These are phyloP conservation scores for Pseudozyma tsukubaensis DNA, from an alignment of 1,284 basidiomycete species.

Conservation along the genomic window DNA sequence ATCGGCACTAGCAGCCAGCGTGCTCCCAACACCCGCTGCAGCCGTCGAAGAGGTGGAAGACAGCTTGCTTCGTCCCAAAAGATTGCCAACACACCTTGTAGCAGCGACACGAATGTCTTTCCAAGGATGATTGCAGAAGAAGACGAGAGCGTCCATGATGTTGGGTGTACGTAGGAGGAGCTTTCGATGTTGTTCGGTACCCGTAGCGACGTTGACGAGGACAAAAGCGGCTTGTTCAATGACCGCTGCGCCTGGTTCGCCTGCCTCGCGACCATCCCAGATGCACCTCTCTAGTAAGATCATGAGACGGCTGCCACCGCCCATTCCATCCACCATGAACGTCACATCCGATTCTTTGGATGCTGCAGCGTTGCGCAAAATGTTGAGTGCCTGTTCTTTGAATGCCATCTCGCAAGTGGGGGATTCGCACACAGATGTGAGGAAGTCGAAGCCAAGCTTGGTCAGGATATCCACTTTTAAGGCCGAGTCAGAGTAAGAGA, in stretches of 20 bases:
- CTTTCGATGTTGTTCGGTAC: constrained; percentile 44
- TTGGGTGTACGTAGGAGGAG: constrained; percentile 50
- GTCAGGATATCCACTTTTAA: constrained; percentile 49
- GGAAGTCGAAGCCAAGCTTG: constrained; percentile 36
- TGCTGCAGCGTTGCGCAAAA: constrained; percentile 60
- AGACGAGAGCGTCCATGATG: constrained; percentile 56
- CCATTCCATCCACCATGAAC: constrained; percentile 47
- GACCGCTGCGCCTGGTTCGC: constrained; percentile 38
- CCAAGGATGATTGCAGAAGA: constrained; percentile 54
- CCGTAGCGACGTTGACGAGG: constrained; percentile 63
- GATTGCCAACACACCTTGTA: constrained; percentile 40
- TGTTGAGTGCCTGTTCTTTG: constrained; percentile 62
- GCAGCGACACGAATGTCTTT: constrained; percentile 44
- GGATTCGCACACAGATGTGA: constrained; percentile 26
- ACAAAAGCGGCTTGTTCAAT: constrained; percentile 61
- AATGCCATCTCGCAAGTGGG: constrained; percentile 26
- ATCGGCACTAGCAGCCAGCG: background rate
- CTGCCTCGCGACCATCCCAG: constrained; percentile 43
- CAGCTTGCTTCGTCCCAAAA: constrained; percentile 21
- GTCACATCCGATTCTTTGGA: constrained; percentile 51
- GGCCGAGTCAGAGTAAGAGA: constrained; percentile 47
- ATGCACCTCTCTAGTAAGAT: constrained; percentile 54
- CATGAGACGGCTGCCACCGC: constrained; percentile 48
- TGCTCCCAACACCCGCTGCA: background rate
- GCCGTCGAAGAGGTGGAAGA: too few relatives aligned